Conservation (phyloP, 108 stramenopile species). For the Skeletonema tropicum region DNA sequence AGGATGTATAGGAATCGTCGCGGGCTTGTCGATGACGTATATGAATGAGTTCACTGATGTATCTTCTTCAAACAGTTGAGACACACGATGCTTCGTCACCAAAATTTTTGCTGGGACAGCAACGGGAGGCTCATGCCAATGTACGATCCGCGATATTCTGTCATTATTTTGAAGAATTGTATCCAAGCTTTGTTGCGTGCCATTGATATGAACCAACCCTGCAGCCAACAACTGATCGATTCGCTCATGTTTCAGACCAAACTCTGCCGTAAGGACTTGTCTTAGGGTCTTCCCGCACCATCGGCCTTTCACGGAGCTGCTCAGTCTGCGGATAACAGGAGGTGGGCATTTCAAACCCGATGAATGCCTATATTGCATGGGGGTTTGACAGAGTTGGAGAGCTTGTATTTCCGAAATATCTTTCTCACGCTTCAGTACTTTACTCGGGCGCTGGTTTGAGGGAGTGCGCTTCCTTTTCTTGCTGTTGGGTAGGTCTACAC, state of each 20-base stretch:
- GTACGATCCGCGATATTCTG: constrained; percentile 61
- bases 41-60: constrained; percentile 26
- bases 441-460: constrained; percentile 45
- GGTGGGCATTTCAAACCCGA: constrained; percentile 69
- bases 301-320: constrained; percentile 68
- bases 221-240: constrained; percentile 45
- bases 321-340: constrained; percentile 54
- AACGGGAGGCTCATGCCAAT: constrained; percentile 88
- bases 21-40: constrained; percentile 77
- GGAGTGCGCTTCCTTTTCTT: constrained; percentile 29
- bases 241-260: constrained; percentile 18
- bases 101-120: constrained; percentile 53
- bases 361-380: constrained; percentile 35
- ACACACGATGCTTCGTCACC: constrained; percentile 57
- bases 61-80: constrained; percentile 13
- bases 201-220: constrained; percentile 70
- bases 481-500: constrained; percentile 1
- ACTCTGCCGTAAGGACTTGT: constrained; percentile 61
- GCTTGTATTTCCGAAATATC: constrained; percentile 49
- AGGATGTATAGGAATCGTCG: constrained; percentile 80
- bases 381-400: constrained; percentile 46
- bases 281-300: constrained; percentile 73
- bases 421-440: constrained; percentile 51
- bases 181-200: constrained; percentile 28
- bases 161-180: constrained; percentile 69